Evolutionary conservation across 257 asterid genomes (phyloP), one percentile per base, ranked within the genome.

Genomic region (Solanum rostratum): DNA sequence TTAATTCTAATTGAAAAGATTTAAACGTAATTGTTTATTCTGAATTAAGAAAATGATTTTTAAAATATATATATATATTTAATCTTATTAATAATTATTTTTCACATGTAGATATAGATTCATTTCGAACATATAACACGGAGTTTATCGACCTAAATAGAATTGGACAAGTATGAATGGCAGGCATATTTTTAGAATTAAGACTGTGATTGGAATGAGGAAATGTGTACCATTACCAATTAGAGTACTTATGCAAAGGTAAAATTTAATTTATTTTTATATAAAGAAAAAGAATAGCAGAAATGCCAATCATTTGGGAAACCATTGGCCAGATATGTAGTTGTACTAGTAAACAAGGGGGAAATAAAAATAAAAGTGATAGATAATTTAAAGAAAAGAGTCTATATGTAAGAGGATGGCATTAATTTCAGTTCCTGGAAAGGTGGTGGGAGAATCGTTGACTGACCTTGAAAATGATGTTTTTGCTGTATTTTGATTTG

Each of bases 361-460:
- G 15, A 7, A 14, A 37, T 33, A 33, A 33, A 33, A 33, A 33
- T n/a, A 33, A 3, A 73, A 73, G 33, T 41, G 19, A 0, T 41
- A 10, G 33, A 41, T 41, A 71, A 70, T 39, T 70, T 19, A 73
- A 45, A 43, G n/a, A 73, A 73, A 50, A 66, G 12, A 20, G 63
- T 68, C 18, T 2, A 43, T 45, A 73, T 15, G 45, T 22, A 73
- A 73, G 59, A 46, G 24, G 81, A 73, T 46, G n/a, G 86, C 81
- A 84, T 70, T 52, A 69, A 71, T 84, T 84, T 46, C 74, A 62
- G 79, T 76, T 78, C 86, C 74, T 15, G 39, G 52, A 41, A 20
- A 33, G 60, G 57, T 83, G 49, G 80, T 66, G 63, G 88, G 59
- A 83, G 66, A 70, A 57, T 80, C 86, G 85, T 87, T 87, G 84